Percentiles rank a stretch among this genome's conserved stretches.
These are phyloP conservation scores for Tuber umbilicatum DNA, from an alignment of 495 filamentous ascomycete species.

Conservation along the genomic window DNA sequence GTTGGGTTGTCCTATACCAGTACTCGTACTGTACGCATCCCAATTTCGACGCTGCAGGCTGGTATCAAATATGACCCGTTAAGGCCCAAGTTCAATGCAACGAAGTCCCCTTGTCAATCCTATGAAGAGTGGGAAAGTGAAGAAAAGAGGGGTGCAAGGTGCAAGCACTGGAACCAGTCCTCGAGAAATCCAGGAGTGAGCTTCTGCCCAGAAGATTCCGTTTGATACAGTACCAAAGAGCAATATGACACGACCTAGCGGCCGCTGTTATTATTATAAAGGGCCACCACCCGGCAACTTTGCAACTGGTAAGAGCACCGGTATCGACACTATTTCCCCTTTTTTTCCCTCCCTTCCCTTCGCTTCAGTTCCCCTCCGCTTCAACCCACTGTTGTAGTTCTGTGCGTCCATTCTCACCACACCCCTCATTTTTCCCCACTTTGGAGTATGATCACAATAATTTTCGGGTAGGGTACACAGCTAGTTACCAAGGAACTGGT, in stretches of 20 bases:
- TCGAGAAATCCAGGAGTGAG: background rate
- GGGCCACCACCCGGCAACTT: background rate
- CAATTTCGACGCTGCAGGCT: background rate
- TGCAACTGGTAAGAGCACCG: background rate
- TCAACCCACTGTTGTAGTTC: background rate
- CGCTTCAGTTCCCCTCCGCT: background rate
- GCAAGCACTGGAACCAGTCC: background rate
- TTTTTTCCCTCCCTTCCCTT: background rate
- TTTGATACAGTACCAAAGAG: background rate
- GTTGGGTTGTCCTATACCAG: background rate
- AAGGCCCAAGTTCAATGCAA: background rate
- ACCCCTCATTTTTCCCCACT: background rate
- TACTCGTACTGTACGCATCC: background rate
- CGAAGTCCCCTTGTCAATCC: background rate
- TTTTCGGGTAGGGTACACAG: background rate
- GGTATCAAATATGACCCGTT: constrained; percentile 5
- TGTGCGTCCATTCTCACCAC: background rate
- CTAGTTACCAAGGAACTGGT: background rate
- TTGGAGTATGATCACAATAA: background rate
- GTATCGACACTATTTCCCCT: background rate
- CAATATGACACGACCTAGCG: background rate
- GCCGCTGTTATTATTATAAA: background rate
- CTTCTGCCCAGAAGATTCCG: background rate
- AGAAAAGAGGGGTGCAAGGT: background rate
- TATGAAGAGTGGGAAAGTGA: background rate